phyloP scores from a whole-genome alignment of 257 asterid species.

The Verbascum thapsus region DNA sequence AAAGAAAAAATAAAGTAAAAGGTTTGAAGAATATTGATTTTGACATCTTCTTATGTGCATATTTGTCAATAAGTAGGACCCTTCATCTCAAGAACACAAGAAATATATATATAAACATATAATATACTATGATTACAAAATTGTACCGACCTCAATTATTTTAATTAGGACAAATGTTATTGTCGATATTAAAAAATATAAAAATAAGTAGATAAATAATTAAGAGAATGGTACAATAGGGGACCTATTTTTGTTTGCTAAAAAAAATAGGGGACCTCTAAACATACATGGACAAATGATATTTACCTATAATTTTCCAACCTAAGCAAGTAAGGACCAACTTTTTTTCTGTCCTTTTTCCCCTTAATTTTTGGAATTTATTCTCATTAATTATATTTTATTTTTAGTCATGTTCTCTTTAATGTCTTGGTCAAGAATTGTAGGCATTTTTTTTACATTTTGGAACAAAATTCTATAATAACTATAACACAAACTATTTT shows the following conservation, averaged over 20 bases:
- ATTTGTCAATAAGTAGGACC: slow-evolving; percentile 34
- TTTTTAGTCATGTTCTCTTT: too few relatives aligned
- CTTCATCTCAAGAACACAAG: slow-evolving; percentile 7
- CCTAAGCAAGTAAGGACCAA: neutral
- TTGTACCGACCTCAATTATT: slow-evolving; percentile 27
- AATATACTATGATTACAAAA: neutral
- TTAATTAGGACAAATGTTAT: slow-evolving; percentile 20
- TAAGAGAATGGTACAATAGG: neutral
- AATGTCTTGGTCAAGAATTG: too few relatives aligned
- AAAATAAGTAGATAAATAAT: neutral
- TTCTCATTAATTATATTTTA: too few relatives aligned
- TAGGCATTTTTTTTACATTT: too few relatives aligned
- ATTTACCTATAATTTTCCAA: neutral
- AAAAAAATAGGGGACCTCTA: too few relatives aligned
- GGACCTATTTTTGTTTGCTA: too few relatives aligned
- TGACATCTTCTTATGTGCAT: slow-evolving; percentile 28
- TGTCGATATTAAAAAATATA: neutral
- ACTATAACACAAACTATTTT: too few relatives aligned
- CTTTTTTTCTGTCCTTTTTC: too few relatives aligned
- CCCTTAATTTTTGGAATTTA: too few relatives aligned
- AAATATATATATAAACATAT: neutral
- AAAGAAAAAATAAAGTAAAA: slow-evolving; percentile 11
- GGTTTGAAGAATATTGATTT: slow-evolving; percentile 20
- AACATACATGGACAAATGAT: slow-evolving; percentile 3
- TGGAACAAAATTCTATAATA: too few relatives aligned